Evolutionary conservation across 768 basidiomycete species (phyloP), one percentile per base, ranked within the genome.

Genomic region (Phlebiopsis gigantea): DNA sequence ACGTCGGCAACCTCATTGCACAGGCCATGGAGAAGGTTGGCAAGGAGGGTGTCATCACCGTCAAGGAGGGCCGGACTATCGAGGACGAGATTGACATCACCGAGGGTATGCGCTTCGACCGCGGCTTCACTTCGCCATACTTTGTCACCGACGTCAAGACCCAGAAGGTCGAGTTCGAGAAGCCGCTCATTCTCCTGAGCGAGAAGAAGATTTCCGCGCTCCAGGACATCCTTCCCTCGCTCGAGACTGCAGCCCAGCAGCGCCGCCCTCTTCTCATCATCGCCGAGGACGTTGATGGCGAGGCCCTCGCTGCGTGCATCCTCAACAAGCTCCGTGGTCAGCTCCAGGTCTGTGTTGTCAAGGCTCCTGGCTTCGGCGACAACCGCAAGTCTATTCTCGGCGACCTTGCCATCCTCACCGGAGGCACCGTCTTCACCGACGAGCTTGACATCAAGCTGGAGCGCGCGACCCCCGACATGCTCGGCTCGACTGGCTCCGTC

Each of bases 11-110:
- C 69, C 82, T 99, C 67, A 98, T 98, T 71, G 95, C 96, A 5
- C 92, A 93, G 68, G 96, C 96, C 1, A 99, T 98, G 96, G 96
- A 98, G 76, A 97, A 97, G 73, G 96, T 98, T 59, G 96, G 96
- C 70, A 97, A 96, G 78, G 96, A 99, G 75, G 96, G 96, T 71
- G 96, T 98, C 68, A 98, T 99, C 78, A 98, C 96, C 49, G 95
- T 99, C 72, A 99, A 98, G 79, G 96, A 99, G 73, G 96, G 96
- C 44, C 86, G 89, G 65, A 98, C 96, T 5, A 97, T 95, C 62
- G 94, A 98, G 65, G 96, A 99, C 69, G 94, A 97, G 74, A 98
- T 98, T 69, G 96, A 99, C 72, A 94, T 99, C 67, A 98, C 96
- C 25, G 96, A 99, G 76, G 96, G 96, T 73, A 99, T 99, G 96